These are phyloP conservation scores for Phyllosticta ampelicida DNA, from an alignment of 2,329 filamentous ascomycete species.

Conservation along the genomic window DNA sequence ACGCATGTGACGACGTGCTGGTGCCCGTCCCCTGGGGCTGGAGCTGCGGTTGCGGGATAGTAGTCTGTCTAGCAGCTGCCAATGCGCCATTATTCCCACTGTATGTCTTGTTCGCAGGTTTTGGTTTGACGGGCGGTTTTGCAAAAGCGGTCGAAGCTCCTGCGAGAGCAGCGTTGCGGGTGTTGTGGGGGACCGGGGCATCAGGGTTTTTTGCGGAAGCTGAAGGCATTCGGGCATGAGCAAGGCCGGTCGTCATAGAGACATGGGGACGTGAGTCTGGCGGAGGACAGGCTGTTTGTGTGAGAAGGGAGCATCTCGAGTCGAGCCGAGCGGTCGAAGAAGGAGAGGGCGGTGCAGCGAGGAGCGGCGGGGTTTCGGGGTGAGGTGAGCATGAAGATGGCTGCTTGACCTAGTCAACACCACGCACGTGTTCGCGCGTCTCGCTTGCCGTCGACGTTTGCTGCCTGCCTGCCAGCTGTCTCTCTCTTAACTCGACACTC, in stretches of 20 bases:
- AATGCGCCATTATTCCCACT: constrained; percentile 33
- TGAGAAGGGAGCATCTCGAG: not conserved
- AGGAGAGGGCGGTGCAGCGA: not conserved
- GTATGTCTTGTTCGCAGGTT: constrained; percentile 29
- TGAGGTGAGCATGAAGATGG: not conserved
- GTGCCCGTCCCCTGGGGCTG: constrained; percentile 4
- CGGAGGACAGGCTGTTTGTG: not conserved
- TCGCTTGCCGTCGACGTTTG: not conserved
- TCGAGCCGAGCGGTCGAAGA: not conserved
- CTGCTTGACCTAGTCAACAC: not conserved
- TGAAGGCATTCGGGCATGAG: constrained; percentile 18
- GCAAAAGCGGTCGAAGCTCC: constrained; percentile 40
- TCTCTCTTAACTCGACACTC: not conserved
- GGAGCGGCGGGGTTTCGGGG: not conserved
- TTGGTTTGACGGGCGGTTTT: constrained; percentile 32
- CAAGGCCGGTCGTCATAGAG: constrained; percentile 25
- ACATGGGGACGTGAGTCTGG: constrained; percentile 20
- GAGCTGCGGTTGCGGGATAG: constrained; percentile 7
- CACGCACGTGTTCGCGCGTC: not conserved
- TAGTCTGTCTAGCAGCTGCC: constrained; percentile 27
- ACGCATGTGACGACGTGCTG: constrained; percentile 1
- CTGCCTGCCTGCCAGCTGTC: not conserved
- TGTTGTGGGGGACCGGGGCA: constrained; percentile 27
- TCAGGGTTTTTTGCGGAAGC: constrained; percentile 22
- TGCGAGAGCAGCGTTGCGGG: constrained; percentile 36